Evolutionary conservation across 495 filamentous ascomycete genomes (phyloP), one percentile per base, ranked within the genome.

Genomic region (Hypoxylon lenormandii): DNA sequence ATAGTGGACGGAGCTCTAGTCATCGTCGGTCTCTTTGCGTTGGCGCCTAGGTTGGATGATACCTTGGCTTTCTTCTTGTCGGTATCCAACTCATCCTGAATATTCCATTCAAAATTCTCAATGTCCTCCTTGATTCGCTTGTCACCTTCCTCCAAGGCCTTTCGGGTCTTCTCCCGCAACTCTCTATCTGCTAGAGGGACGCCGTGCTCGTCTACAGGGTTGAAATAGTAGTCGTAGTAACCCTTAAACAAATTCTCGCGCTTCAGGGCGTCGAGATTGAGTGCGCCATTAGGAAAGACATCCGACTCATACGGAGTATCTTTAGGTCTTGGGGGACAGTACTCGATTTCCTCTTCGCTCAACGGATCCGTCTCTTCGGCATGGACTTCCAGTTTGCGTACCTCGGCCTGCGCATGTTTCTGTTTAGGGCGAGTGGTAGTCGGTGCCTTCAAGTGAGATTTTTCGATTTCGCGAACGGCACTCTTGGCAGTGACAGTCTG

Each of bases 291-390:
- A 12, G 86, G 87, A 53, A 92, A 86, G 52, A 93, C 88, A 53
- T 96, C 91, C 18, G 91, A 91, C 57, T 90, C 72, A 73, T 96
- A 94, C 0, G 89, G 90, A 4, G 90, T 82, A 49, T 90, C 91
- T 83, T 77, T 77, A 21, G 74, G 73, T 55, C 71, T 69, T 64
- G 81, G 86, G 64, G 82, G 81, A 19, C 72, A 74, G 57, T 80
- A 80, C 64, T 85, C 79, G 33, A 89, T 82, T 60, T 92, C 89
- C 64, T 93, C 90, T 21, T 88, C 81, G 8, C 75, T 72, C 5
- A 79, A 64, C 2, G 77, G 65, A 38, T 75, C 76, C 28, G 69
- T 71, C 58, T 77, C 73, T 55, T 80, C 57, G 15, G 65, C 69
- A 49, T 80, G 76, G 51, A 83, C 80, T 30, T 83, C 79, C 10